These are phyloP conservation scores for Fraxinus pennsylvanica DNA, from an alignment of 257 asterid species.

Conservation along the genomic window DNA sequence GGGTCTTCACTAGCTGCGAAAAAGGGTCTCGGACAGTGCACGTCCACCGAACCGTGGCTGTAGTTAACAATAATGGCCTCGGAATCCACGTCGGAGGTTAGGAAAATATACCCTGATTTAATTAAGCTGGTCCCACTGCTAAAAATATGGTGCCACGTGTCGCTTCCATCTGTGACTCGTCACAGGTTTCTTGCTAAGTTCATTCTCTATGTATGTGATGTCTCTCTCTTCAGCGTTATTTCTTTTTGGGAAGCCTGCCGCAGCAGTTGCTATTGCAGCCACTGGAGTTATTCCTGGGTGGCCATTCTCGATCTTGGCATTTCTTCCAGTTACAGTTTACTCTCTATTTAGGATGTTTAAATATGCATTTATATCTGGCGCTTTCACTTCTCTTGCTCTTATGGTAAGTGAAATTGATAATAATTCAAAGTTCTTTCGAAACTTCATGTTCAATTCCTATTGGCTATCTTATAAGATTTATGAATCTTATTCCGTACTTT, in stretches of 20 bases:
- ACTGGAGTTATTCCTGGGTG: slow-evolving; percentile 92
- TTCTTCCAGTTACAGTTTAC: slow-evolving; percentile 85
- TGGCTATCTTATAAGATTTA: slow-evolving; percentile 7
- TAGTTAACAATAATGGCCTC: no score
- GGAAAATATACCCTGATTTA: no score
- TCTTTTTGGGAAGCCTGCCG: slow-evolving; percentile 81
- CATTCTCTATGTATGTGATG: slow-evolving; percentile 94
- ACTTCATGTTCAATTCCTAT: background rate
- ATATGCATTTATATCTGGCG: slow-evolving; percentile 66
- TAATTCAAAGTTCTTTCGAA: slow-evolving; percentile 14
- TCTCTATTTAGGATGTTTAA: slow-evolving; percentile 63
- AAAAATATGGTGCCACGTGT: no score
- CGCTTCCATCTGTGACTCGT: no score
- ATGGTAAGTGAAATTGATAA: slow-evolving; percentile 52
- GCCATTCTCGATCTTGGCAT: slow-evolving; percentile 94
- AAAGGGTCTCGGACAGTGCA: no score
- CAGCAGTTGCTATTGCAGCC: slow-evolving; percentile 83
- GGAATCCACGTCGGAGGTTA: no score
- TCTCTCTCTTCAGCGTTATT: slow-evolving; percentile 87
- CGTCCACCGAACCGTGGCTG: no score
- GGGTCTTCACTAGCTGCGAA: no score
- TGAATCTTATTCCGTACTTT: slow-evolving; percentile 13
- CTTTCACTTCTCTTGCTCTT: slow-evolving; percentile 53
- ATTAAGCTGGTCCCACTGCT: no score
- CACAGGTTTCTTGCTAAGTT: slow-evolving; percentile 91